Base-by-base conservation (phyloP, 441 rosid genomes). In the Pelargonium fulgidum region DNA sequence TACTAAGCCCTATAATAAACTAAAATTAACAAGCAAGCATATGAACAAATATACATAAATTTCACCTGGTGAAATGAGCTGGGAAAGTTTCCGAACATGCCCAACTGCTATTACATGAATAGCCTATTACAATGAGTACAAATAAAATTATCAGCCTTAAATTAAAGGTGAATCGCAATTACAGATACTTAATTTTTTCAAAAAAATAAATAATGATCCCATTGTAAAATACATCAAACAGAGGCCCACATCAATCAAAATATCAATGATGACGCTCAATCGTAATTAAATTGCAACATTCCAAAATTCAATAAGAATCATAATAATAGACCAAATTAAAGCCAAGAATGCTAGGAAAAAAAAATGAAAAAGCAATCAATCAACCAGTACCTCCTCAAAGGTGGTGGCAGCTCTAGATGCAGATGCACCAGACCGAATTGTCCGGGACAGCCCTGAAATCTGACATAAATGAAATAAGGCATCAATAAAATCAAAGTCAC, bases 21-120 rank as follows among this genome's bases (percentile, higher is more conserved):
- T 29, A 29, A 0, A 29, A 29, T 29, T 3, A 29, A 29, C 3
- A 54, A 20, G 7, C 3, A 54, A 54, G 9, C 17, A 54, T 54
- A 54, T 54, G 48, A 65, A 58, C 54, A 14, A 45, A 24, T 5
- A 22, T 9, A 16, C 7, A 56, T 26, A 42, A 50, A 68, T 61
- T 69, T 29, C 75, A 92, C 95, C 93, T 33, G 83, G 83, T 22
- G 83, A 75, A 71, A 82, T 72, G 72, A 83, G 84, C 72, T 72
- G 83, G 62, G 78, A 81, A 70, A 84, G 81, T 70, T 77, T 82
- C 69, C 78, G 79, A 62, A 79, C 76, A 75, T 71, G 76, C 50
- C 54, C 79, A 33, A 78, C 66, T 78, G 79, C 82, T 76, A 79
- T 82, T 22, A 74, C 77, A 72, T 79, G 75, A 68, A 83, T 72